phyloP scores from a whole-genome alignment of 177 flowering plant species.

The Telopea speciosissima region DNA sequence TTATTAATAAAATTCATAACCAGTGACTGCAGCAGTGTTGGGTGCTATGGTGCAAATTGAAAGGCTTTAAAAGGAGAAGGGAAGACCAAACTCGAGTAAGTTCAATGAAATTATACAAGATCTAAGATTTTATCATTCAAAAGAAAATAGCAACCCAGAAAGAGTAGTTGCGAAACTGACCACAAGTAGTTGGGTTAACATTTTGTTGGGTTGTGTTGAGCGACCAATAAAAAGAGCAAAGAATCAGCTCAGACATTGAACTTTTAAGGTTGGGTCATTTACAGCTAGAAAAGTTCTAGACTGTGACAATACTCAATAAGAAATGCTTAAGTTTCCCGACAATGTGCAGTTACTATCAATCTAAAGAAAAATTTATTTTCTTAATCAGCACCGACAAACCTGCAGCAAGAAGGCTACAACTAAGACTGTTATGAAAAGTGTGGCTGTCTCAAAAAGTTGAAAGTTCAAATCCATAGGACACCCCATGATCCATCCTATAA shows the following conservation, averaged over 20 bases:
- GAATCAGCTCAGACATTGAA: background rate
- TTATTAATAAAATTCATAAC: too few species aligned
- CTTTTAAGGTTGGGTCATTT: background rate
- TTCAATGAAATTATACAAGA: too few species aligned
- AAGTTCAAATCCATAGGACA: slow-evolving; percentile 71
- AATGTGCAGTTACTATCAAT: background rate
- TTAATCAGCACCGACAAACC: slow-evolving; percentile 31
- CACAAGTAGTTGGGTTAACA: too few species aligned
- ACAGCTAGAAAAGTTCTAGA: background rate
- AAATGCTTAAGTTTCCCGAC: background rate
- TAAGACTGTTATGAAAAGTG: slow-evolving; percentile 67
- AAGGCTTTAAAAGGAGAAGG: too few species aligned
- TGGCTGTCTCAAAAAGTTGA: slow-evolving; percentile 79
- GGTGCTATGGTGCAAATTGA: too few species aligned
- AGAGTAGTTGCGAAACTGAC: too few species aligned
- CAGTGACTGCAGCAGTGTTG: too few species aligned
- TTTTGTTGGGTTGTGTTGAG: too few species aligned
- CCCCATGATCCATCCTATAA: slow-evolving; percentile 79
- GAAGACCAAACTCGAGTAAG: too few species aligned
- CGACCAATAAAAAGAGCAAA: too few species aligned
- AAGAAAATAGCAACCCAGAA: too few species aligned
- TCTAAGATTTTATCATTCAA: too few species aligned
- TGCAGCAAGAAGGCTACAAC: slow-evolving; percentile 80
- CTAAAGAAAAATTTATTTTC: background rate
- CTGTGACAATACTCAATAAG: background rate